Evolutionary conservation across 225 moss, liverwort and hornwort genomes (phyloP).

Genomic region (Polytrichum formosum): DNA sequence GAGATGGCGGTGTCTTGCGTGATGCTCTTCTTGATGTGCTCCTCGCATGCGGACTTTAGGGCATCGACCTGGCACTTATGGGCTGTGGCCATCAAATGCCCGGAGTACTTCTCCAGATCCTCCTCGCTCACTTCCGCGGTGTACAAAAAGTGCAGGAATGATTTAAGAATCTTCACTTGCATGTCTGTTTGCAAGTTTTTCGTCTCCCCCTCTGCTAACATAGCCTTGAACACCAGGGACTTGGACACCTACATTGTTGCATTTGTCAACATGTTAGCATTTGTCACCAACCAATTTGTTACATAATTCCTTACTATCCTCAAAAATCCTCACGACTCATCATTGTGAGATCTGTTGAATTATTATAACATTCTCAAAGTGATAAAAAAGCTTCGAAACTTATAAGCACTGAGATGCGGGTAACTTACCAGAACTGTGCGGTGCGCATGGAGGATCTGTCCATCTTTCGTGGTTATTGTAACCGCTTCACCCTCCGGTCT

Average conservation of each 20-base stretch:
- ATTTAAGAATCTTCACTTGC: constrained; percentile 35
- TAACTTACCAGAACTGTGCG: constrained; percentile 42
- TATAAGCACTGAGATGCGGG: not conserved
- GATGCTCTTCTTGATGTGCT: constrained; percentile 34
- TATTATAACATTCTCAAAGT: too few species aligned
- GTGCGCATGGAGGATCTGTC: constrained; percentile 42
- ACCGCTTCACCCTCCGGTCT: not conserved
- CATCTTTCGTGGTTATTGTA: constrained; percentile 16
- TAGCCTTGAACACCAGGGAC: constrained; percentile 45
- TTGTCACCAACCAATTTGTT: too few species aligned
- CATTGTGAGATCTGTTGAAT: too few species aligned
- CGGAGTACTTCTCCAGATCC: constrained; percentile 41
- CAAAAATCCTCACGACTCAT: too few species aligned
- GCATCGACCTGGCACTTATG: constrained; percentile 52
- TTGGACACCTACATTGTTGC: constrained; percentile 39
- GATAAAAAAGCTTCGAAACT: too few species aligned
- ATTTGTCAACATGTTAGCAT: too few species aligned
- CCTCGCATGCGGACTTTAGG: constrained; percentile 40
- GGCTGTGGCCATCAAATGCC: constrained; percentile 45
- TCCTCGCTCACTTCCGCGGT: constrained; percentile 36
- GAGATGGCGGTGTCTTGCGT: constrained; percentile 53
- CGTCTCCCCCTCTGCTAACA: constrained; percentile 33
- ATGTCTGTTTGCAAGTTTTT: constrained; percentile 52
- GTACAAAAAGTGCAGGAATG: constrained; percentile 51
- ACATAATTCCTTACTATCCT: too few species aligned